Evolutionary conservation across 139 green algal genomes (phyloP), one percentile per base, ranked within the genome.

Genomic region (Coelastrella sp.): DNA sequence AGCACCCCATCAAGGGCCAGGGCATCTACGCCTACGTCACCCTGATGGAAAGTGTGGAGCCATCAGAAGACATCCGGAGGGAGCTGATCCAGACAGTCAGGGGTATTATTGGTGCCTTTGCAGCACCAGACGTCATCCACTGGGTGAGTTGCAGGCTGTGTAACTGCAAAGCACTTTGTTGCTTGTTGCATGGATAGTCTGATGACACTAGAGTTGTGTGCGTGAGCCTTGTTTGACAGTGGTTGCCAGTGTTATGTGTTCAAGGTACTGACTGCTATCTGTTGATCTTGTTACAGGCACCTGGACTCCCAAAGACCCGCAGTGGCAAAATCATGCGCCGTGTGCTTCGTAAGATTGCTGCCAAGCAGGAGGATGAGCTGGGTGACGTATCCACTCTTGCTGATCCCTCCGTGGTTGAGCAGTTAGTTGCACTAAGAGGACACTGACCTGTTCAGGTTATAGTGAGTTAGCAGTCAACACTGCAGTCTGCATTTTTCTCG

Each of bases 1-100:
- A 98, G 38, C 97, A 99, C 85, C 81, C 90, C 15, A 92, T 99
- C 86, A 98, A 99, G 93, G 97, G 97, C 41, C 90, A 95, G 62
- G 95, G 89, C 69, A 98, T 99, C 88, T 99, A 99, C 83, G 97
- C 96, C 0, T 99, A 95, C 79, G 96, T 99, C 4, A 98, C 94
- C 0, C 90, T 99, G 19, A 93, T 95, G 77, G 88, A 86, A 35
- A 51, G 68, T 4, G 67, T 71, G 7, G 50, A 79, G 35, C 50
- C 51, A 25, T 63, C 80, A 7, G 91, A 96, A 41, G 84, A 88
- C n/a, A 89, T 98, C 81, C 90, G 91, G 62, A 94, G 95, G 83
- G 89, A 93, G 89, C 87, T 93, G 34, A 77, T 90, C 1, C 67
- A 41, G 3, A 43, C 60, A 15, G 92, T 95, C 37, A 63, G 92